Conservation (phyloP, 2,329 filamentous ascomycete genomes). For the Tolypocladium tundrense region DNA sequence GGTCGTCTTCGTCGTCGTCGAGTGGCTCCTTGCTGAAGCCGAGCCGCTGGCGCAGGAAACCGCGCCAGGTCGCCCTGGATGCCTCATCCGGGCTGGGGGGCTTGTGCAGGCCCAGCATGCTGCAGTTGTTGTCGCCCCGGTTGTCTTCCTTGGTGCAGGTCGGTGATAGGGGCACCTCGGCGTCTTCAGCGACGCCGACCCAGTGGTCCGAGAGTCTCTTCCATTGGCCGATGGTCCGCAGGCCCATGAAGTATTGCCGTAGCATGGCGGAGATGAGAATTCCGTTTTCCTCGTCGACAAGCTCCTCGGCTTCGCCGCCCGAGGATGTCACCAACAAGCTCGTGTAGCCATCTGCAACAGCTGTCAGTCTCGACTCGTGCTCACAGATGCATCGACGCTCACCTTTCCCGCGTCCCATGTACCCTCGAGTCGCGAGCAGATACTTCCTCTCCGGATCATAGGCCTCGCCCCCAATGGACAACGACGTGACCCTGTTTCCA, state of each 20-base stretch:
- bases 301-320: slow-evolving; percentile 65
- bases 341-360: slow-evolving; percentile 57
- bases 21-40: slow-evolving; percentile 22
- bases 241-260: slow-evolving; percentile 81
- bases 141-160: slow-evolving; percentile 24
- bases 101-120: slow-evolving; percentile 10
- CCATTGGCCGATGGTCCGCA: slow-evolving; percentile 76
- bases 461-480: slow-evolving; percentile 49
- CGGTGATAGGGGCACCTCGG: slow-evolving; percentile 32
- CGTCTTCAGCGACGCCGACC: slow-evolving; percentile 50
- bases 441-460: slow-evolving; percentile 58
- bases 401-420: slow-evolving; percentile 77
- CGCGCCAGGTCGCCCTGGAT: slow-evolving; percentile 20
- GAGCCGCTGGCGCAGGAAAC: slow-evolving; percentile 24
- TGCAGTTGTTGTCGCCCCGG: slow-evolving; percentile 4
- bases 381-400: background rate
- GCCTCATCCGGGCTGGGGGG: slow-evolving; percentile 6
- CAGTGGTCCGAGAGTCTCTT: slow-evolving; percentile 63
- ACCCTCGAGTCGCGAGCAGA: slow-evolving; percentile 68
- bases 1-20: slow-evolving; percentile 32
- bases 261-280: slow-evolving; percentile 79
- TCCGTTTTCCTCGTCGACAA: slow-evolving; percentile 79
- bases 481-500: slow-evolving; percentile 53
- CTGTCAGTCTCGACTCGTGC: background rate
- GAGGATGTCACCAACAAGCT: slow-evolving; percentile 65